phyloP scores from a whole-genome alignment of 108 stramenopile species.

The Skeletonema tropicum region DNA sequence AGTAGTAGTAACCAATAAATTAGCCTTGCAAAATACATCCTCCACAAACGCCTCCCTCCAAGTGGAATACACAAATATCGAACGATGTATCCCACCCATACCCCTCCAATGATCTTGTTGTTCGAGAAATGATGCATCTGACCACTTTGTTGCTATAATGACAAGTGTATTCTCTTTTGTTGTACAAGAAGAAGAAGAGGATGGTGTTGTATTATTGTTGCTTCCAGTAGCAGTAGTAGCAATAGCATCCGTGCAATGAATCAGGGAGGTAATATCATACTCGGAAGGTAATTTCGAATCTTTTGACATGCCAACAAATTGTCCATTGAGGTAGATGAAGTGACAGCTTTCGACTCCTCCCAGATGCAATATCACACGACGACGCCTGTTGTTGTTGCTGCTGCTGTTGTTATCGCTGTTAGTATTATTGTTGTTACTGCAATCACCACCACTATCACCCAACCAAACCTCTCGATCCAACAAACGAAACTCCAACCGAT shows the following conservation, averaged over 20 bases:
- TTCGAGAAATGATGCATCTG: conserved; percentile 89
- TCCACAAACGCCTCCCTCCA: conserved; percentile 56
- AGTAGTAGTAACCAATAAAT: conserved; percentile 26
- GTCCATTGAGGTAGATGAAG: conserved; percentile 79
- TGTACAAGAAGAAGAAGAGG: conserved; percentile 3
- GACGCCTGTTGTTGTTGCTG: conserved; percentile 13
- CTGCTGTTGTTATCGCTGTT: too few relatives aligned
- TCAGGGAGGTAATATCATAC: conserved; percentile 56
- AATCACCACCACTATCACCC: background rate
- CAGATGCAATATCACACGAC: conserved; percentile 56
- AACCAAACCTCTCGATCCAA: conserved; percentile 49
- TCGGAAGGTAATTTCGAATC: conserved; percentile 83
- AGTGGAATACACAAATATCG: conserved; percentile 81
- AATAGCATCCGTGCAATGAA: too few relatives aligned
- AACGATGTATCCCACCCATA: conserved; percentile 92
- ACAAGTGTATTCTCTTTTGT: conserved; percentile 44
- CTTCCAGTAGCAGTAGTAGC: conserved; percentile 11
- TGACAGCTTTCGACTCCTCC: conserved; percentile 80
- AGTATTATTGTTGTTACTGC: too few relatives aligned
- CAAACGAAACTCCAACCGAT: conserved; percentile 59
- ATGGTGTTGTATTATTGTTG: background rate
- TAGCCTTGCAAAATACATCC: conserved; percentile 76
- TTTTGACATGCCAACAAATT: conserved; percentile 77
- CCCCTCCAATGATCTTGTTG: conserved; percentile 97
- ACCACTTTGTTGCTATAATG: conserved; percentile 82